Conservation (phyloP, 352 stramenopile species). For the Phytophthora capsici region DNA sequence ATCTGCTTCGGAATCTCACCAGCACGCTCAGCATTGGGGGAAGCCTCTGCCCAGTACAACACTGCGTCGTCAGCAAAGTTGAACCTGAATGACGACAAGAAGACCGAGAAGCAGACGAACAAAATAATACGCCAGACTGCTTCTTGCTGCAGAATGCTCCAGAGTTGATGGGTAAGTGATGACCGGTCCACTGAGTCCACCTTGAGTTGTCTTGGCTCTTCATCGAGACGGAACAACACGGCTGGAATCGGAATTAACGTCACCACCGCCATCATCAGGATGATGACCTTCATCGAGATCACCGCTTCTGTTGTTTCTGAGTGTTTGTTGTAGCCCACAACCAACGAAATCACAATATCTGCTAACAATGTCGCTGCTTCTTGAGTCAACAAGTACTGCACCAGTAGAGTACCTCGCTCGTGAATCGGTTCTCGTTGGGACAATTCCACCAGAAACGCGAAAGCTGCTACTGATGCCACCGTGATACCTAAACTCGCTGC, state of each 20-base stretch:
- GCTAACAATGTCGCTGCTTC: slow-evolving; percentile 53
- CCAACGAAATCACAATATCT: slow-evolving; percentile 43
- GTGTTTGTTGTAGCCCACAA: slow-evolving; percentile 51
- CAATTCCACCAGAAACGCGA: slow-evolving; percentile 76
- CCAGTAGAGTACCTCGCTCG: slow-evolving; percentile 64
- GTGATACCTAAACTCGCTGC: slow-evolving; percentile 66
- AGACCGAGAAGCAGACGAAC: slow-evolving; percentile 68
- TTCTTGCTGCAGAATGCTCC: slow-evolving; percentile 80
- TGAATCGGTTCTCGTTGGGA: slow-evolving; percentile 83
- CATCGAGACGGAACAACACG: slow-evolving; percentile 67
- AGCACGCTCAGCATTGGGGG: slow-evolving; percentile 45
- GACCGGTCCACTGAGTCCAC: slow-evolving; percentile 70
- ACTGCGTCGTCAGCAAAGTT: slow-evolving; percentile 59
- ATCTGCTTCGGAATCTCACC: slow-evolving; percentile 53
- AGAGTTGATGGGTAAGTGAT: slow-evolving; percentile 67
- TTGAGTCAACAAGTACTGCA: slow-evolving; percentile 74
- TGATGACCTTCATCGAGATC: slow-evolving; percentile 73
- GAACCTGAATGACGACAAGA: slow-evolving; percentile 72
- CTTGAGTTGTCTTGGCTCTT: slow-evolving; percentile 78
- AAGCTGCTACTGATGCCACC: slow-evolving; percentile 59
- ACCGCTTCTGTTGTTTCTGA: slow-evolving; percentile 40
- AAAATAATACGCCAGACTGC: slow-evolving; percentile 77
- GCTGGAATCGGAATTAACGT: slow-evolving; percentile 69
- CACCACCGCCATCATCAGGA: slow-evolving; percentile 75
- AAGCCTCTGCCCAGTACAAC: slow-evolving; percentile 51